These are phyloP conservation scores for Aspergillus nidulans DNA, from an alignment of 495 filamentous ascomycete genomes.

Conservation along the genomic window DNA sequence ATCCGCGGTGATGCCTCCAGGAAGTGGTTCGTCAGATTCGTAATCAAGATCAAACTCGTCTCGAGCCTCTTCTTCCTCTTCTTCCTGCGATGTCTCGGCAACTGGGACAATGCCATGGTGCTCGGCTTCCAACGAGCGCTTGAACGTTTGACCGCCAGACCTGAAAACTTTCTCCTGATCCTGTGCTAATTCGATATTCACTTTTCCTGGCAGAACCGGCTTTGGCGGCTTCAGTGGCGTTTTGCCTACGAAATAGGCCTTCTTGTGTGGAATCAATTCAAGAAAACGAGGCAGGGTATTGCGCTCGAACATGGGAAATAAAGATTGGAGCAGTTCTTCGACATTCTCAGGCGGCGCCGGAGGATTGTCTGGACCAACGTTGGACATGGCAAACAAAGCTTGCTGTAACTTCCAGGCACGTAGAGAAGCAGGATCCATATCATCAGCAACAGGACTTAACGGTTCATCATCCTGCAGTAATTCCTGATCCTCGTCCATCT, in stretches of 20 bases:
- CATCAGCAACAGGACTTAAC: slow-evolving; percentile 28
- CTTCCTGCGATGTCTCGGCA: slow-evolving; percentile 47
- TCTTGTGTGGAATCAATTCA: slow-evolving; percentile 68
- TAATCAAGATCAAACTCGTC: slow-evolving; percentile 58
- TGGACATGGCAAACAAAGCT: slow-evolving; percentile 48
- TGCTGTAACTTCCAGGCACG: slow-evolving; percentile 50
- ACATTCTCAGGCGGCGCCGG: slow-evolving; percentile 59
- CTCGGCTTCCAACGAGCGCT: slow-evolving; percentile 54
- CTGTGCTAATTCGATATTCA: slow-evolving; percentile 72
- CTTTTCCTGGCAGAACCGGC: slow-evolving; percentile 75
- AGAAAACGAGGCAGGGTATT: slow-evolving; percentile 63
- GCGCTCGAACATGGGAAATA: slow-evolving; percentile 68
- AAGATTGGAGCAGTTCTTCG: slow-evolving; percentile 61
- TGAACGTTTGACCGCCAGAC: slow-evolving; percentile 53
- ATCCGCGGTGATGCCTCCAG: slow-evolving; percentile 61
- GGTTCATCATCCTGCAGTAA: slow-evolving; percentile 25
- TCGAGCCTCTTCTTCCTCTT: slow-evolving; percentile 54
- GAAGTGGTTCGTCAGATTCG: slow-evolving; percentile 43
- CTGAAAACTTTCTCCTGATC: slow-evolving; percentile 81
- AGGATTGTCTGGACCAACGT: slow-evolving; percentile 35
- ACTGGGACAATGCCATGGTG: slow-evolving; percentile 53
- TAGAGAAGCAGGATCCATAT: slow-evolving; percentile 43
- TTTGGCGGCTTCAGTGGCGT: slow-evolving; percentile 71
- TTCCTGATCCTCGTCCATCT: slow-evolving; percentile 37
- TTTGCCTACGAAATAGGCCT: slow-evolving; percentile 65